Evolutionary conservation across 257 asterid species (phyloP), one percentile per base, ranked within the genome.

Genomic region (Nicotiana knightiana): DNA sequence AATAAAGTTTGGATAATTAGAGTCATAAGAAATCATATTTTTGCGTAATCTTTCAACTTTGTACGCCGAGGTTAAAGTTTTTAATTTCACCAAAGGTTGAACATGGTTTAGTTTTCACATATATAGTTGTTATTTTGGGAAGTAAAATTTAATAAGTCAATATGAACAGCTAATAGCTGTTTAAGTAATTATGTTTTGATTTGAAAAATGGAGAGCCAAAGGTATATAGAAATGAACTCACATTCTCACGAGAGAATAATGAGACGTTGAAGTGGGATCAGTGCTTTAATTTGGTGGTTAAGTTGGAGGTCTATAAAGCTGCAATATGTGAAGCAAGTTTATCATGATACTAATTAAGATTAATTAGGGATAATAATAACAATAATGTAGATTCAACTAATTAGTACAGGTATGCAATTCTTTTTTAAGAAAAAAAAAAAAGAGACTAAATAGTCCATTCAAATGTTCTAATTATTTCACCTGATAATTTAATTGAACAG

Each of bases 131-230:
- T 57, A 5, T 55, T 46, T 73, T 53, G 24, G 63, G 43, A 51
- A 75, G 80, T 7, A 75, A 46, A 11, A 21, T 1, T 53, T 4
- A 48, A 46, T 12, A 79, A 79, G 73, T 79, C 71, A 79, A 61
- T 26, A 61, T 21, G 28, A 6, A n/a, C 39, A 13, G 39, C 24
- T 21, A 32, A 28, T 66, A 9, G 75, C 9, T 33, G 71, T 16
- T 28, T 24, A 24, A 35, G 59, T 79, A 79, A 79, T 79, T 61
- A 62, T 79, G 58, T 62, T 28, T 79, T 39, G n/a, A 62, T 62
- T 61, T 79, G 75, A 79, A 79, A 62, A 62, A 43, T 26, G 43
- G 39, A 62, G 46, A 16, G 46, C 62, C 24, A 79, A 39, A 35
- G 24, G 9, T 13, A 75, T 75, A 26, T 26, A 18, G 24, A 18